phyloP scores from a whole-genome alignment of 495 filamentous ascomycete species.

The Neurospora discreta region DNA sequence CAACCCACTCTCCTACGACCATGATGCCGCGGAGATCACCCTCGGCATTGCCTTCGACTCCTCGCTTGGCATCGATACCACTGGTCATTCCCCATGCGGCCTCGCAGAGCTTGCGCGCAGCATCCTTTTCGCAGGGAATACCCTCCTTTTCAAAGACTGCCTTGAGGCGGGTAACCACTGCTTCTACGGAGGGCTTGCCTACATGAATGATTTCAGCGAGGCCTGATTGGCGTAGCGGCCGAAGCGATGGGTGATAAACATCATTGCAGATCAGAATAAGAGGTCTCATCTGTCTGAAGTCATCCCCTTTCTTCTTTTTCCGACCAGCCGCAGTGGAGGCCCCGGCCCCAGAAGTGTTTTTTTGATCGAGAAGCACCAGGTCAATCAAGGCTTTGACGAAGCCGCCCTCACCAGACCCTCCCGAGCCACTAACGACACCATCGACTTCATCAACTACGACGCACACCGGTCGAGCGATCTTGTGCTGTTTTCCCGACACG shows the following conservation, averaged over 20 bases:
- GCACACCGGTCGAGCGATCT: constrained; percentile 77
- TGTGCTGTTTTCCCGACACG: constrained; percentile 46
- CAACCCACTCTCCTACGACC: constrained; percentile 93
- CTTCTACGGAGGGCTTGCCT: constrained; percentile 75
- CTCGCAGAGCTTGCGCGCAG: constrained; percentile 81
- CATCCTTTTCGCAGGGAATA: constrained; percentile 75
- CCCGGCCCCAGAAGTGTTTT: constrained; percentile 47
- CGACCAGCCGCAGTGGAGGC: constrained; percentile 16
- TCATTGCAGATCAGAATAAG: constrained; percentile 95
- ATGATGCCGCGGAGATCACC: constrained; percentile 88
- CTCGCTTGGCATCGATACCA: constrained; percentile 44
- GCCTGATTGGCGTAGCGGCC: constrained; percentile 67
- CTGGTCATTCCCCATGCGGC: constrained; percentile 77
- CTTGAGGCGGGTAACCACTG: constrained; percentile 74
- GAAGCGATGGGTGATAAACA: constrained; percentile 84
- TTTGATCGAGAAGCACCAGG: constrained; percentile 72
- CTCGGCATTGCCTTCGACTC: constrained; percentile 54
- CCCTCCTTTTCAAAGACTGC: constrained; percentile 77
- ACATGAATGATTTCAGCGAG: constrained; percentile 88
- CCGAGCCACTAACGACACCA: constrained; percentile 72
- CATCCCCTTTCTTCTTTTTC: constrained; percentile 57
- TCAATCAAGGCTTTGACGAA: constrained; percentile 94
- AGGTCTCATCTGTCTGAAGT: constrained; percentile 75
- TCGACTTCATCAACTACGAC: constrained; percentile 95
- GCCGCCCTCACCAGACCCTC: constrained; percentile 60